Evolutionary conservation across 2,329 filamentous ascomycete species (phyloP).

Genomic region (Teratosphaeria gauchensis): DNA sequence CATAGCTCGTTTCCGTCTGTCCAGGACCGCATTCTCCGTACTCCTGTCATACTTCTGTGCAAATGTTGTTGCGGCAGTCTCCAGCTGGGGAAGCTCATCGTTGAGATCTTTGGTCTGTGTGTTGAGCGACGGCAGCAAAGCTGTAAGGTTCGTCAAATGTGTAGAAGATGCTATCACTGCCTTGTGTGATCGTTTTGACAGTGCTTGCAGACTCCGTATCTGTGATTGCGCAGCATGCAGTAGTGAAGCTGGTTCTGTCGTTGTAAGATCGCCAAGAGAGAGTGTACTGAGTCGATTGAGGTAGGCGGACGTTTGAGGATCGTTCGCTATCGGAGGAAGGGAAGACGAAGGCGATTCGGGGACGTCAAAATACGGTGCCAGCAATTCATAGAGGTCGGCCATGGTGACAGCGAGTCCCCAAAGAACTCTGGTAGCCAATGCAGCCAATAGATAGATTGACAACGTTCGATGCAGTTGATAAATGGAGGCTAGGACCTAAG

Average conservation of each 20-base stretch:
- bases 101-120: slow-evolving; percentile 58
- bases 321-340: slow-evolving; percentile 28
- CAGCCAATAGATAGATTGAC: background rate
- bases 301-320: slow-evolving; percentile 55
- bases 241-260: slow-evolving; percentile 69
- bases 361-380: slow-evolving; percentile 50
- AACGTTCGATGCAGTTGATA: background rate
- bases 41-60: slow-evolving; percentile 72
- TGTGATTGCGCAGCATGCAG: slow-evolving; percentile 71
- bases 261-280: slow-evolving; percentile 60
- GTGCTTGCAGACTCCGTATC: slow-evolving; percentile 70
- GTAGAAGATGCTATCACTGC: slow-evolving; percentile 71
- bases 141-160: slow-evolving; percentile 62
- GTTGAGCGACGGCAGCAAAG: slow-evolving; percentile 62
- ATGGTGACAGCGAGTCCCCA: slow-evolving; percentile 1
- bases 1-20: slow-evolving; percentile 66
- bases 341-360: slow-evolving; percentile 30
- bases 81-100: slow-evolving; percentile 65
- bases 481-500: background rate
- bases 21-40: slow-evolving; percentile 52
- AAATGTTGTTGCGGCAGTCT: slow-evolving; percentile 69
- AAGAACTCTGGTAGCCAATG: background rate
- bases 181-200: slow-evolving; percentile 84
- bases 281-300: slow-evolving; percentile 69
- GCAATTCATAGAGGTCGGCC: slow-evolving; percentile 55